These are phyloP conservation scores for Hypoxylon sp. DNA, from an alignment of 2,329 filamentous ascomycete genomes.

Conservation along the genomic window DNA sequence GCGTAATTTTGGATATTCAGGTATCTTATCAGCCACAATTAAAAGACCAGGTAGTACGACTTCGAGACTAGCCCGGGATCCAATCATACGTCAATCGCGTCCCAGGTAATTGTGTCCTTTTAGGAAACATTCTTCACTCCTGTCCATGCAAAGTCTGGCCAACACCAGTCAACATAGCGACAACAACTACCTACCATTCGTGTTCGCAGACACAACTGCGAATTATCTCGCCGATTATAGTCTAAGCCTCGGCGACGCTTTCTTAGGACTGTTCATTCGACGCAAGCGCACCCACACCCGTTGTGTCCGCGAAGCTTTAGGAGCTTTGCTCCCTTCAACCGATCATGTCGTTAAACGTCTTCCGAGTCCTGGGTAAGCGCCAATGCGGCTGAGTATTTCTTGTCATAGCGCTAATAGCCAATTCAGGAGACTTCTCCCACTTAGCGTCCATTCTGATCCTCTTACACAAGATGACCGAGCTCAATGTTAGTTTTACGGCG, in stretches of 20 bases:
- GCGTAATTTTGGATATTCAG: slow-evolving; percentile 41
- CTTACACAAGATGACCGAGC: slow-evolving; percentile 94
- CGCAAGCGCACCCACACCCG: slow-evolving; percentile 19
- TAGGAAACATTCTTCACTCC: slow-evolving; percentile 39
- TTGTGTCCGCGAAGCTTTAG: slow-evolving; percentile 32
- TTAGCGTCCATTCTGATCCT: slow-evolving; percentile 93
- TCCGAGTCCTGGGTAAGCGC: slow-evolving; percentile 68
- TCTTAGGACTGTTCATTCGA: slow-evolving; percentile 1
- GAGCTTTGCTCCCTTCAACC: slow-evolving; percentile 42
- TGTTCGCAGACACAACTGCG: neutral
- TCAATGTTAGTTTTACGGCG: slow-evolving; percentile 75
- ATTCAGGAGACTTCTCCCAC: slow-evolving; percentile 93
- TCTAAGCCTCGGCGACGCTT: neutral
- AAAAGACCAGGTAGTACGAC: slow-evolving; percentile 15
- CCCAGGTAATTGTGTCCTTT: slow-evolving; percentile 58
- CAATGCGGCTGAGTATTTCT: slow-evolving; percentile 5
- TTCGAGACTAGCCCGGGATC: slow-evolving; percentile 42
- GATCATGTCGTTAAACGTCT: slow-evolving; percentile 69
- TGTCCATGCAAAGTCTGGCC: slow-evolving; percentile 16
- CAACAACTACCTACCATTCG: slow-evolving; percentile 3
- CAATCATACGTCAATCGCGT: slow-evolving; percentile 59
- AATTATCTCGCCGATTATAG: neutral
- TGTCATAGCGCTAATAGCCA: slow-evolving; percentile 40
- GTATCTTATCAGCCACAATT: slow-evolving; percentile 38
- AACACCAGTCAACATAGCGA: slow-evolving; percentile 22